These are phyloP conservation scores for Oemleria cerasiformis DNA, from an alignment of 306 rosid genomes.

Conservation along the genomic window DNA sequence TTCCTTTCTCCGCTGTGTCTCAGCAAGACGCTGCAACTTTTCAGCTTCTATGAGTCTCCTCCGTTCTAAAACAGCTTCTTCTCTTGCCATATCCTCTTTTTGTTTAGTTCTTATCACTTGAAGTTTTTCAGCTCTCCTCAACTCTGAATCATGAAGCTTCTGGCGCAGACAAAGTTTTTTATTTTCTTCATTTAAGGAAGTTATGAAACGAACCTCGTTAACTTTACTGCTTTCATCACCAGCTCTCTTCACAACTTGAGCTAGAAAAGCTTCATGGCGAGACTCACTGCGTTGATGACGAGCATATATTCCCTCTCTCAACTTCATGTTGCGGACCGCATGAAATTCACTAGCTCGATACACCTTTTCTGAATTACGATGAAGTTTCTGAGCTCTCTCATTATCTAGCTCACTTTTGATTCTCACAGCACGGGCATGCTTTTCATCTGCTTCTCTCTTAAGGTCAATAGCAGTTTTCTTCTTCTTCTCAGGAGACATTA, in stretches of 20 bases:
- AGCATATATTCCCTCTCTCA: constrained; percentile 95
- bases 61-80: constrained; percentile 96
- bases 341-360: constrained; percentile 90
- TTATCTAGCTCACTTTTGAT: constrained; percentile 89
- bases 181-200: constrained; percentile 93
- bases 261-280: constrained; percentile 95
- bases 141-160: constrained; percentile 94
- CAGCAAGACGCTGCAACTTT: constrained; percentile 96
- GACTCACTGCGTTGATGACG: constrained; percentile 96
- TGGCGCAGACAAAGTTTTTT: constrained; percentile 85
- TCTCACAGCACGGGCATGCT: constrained; percentile 96
- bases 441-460: constrained; percentile 89
- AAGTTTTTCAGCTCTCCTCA: constrained; percentile 97
- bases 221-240: constrained; percentile 99
- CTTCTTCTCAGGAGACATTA: constrained; percentile 96
- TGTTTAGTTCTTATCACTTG: constrained; percentile 93
- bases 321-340: constrained; percentile 85
- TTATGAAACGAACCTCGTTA: constrained; percentile 93
- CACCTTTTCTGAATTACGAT: constrained; percentile 83
- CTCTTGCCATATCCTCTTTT: constrained; percentile 95
- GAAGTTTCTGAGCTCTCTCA: constrained; percentile 96
- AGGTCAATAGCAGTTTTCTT: constrained; percentile 82
- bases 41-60: constrained; percentile 93
- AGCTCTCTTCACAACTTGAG: constrained; percentile 98
- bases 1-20: constrained; percentile 93